phyloP scores from a whole-genome alignment of 331 rosid genomes.

The Malus hybrid region DNA sequence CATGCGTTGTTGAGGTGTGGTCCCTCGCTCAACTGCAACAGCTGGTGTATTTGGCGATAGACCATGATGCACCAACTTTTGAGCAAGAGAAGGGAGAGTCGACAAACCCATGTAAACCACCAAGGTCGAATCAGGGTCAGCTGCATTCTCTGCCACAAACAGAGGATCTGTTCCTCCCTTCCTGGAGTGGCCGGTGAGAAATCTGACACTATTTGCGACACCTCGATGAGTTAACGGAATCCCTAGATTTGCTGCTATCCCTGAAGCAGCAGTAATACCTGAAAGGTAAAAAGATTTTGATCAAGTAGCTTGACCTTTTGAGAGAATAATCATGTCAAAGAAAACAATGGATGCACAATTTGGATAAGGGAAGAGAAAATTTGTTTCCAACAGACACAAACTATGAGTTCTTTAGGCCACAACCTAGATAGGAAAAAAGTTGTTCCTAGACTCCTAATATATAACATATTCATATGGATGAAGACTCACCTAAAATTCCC shows the following conservation, averaged over 20 bases:
- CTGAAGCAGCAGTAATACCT: slow-evolving; percentile 98
- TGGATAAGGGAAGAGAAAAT: background rate
- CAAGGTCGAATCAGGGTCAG: slow-evolving; percentile 82
- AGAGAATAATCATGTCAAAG: background rate
- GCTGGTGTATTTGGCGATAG: slow-evolving; percentile 77
- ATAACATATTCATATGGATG: background rate
- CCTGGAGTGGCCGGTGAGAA: slow-evolving; percentile 92
- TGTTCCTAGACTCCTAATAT: background rate
- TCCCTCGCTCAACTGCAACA: slow-evolving; percentile 93
- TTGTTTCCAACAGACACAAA: background rate
- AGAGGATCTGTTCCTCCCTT: slow-evolving; percentile 93
- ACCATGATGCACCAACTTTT: slow-evolving; percentile 73
- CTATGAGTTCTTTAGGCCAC: background rate
- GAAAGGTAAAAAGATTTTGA: slow-evolving; percentile 12
- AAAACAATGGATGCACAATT: background rate
- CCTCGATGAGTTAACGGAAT: slow-evolving; percentile 93
- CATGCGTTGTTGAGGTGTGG: slow-evolving; percentile 76
- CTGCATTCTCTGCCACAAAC: slow-evolving; percentile 87
- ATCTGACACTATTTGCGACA: slow-evolving; percentile 73
- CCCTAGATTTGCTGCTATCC: slow-evolving; percentile 88
- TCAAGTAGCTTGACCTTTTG: background rate
- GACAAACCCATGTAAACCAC: slow-evolving; percentile 97
- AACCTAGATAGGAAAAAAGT: background rate
- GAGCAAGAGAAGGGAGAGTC: slow-evolving; percentile 86
- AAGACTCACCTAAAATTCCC: background rate